phyloP scores from a whole-genome alignment of 108 stramenopile genomes.

The Pseudonitzschia delicatissima region DNA sequence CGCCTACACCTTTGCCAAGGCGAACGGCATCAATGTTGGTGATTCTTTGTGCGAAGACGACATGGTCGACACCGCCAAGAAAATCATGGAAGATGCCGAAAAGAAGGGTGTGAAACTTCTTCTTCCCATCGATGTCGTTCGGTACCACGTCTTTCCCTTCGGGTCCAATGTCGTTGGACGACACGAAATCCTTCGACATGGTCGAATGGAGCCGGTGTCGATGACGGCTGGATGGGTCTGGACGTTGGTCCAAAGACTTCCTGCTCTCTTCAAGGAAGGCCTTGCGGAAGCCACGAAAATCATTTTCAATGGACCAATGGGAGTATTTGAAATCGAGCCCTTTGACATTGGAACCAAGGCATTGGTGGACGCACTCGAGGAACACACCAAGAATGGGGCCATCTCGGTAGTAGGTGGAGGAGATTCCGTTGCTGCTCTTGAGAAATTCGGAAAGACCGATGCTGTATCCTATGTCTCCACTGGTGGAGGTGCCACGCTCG shows the following conservation, averaged over 20 bases:
- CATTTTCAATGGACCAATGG: conserved; percentile 96
- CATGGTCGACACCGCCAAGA: conserved; percentile 88
- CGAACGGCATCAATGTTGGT: conserved; percentile 74
- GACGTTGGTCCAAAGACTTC: conserved; percentile 92
- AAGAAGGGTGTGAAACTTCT: conserved; percentile 63
- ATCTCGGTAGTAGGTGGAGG: conserved; percentile 96
- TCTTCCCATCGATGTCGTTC: conserved; percentile 90
- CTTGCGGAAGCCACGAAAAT: conserved; percentile 71
- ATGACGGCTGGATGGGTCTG: conserved; percentile 96
- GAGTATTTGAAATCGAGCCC: conserved; percentile 92
- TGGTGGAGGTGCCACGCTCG: conserved; percentile 92
- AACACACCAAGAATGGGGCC: conserved; percentile 79
- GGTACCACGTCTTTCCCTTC: conserved; percentile 61
- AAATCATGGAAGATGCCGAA: conserved; percentile 62
- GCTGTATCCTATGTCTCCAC: conserved; percentile 91
- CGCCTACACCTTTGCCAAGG: conserved; percentile 97
- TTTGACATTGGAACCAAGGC: conserved; percentile 88
- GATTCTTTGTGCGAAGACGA: conserved; percentile 86
- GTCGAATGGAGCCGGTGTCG: conserved; percentile 58
- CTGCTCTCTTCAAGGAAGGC: conserved; percentile 51
- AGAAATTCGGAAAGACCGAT: conserved; percentile 73
- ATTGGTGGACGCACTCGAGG: conserved; percentile 84
- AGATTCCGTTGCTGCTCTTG: conserved; percentile 91
- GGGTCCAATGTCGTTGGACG: conserved; percentile 38
- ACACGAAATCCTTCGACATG: conserved; percentile 71